These are phyloP conservation scores for Mycena olivaceomarginata DNA, from an alignment of 768 basidiomycete species.

Conservation along the genomic window DNA sequence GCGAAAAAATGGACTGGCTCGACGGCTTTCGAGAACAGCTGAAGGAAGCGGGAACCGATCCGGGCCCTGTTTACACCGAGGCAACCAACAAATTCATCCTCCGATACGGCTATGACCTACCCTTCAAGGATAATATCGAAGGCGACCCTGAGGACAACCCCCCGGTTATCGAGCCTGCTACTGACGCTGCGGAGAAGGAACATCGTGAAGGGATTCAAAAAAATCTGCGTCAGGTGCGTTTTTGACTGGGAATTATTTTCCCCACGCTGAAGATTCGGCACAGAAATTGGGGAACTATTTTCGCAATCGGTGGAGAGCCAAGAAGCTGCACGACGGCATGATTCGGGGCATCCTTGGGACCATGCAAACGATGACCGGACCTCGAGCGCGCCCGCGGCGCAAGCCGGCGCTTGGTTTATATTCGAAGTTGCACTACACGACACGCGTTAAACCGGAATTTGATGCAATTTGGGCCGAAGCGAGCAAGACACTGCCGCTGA, in stretches of 20 bases:
- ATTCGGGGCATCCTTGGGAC: background rate
- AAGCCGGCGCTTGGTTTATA: background rate
- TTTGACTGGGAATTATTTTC: background rate
- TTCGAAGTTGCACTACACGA: slow-evolving; percentile 8
- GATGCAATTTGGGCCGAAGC: background rate
- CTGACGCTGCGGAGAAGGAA: background rate
- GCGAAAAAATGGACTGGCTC: background rate
- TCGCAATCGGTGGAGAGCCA: background rate
- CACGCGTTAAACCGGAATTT: background rate
- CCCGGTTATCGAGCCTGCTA: background rate
- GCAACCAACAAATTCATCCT: background rate
- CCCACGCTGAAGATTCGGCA: background rate
- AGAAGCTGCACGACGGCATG: background rate
- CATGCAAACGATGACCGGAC: slow-evolving; percentile 8
- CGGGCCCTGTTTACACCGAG: background rate
- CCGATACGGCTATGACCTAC: slow-evolving; percentile 16
- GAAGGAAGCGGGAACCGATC: background rate
- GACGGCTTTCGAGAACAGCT: background rate
- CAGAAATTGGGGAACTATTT: slow-evolving; percentile 14
- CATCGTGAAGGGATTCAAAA: background rate
- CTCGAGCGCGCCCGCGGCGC: background rate
- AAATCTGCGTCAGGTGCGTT: background rate
- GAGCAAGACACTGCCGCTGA: background rate
- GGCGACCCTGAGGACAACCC: background rate
- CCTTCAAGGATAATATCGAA: background rate